phyloP scores from a whole-genome alignment of 176 grass and related monocot species.

The Themeda triandra region DNA sequence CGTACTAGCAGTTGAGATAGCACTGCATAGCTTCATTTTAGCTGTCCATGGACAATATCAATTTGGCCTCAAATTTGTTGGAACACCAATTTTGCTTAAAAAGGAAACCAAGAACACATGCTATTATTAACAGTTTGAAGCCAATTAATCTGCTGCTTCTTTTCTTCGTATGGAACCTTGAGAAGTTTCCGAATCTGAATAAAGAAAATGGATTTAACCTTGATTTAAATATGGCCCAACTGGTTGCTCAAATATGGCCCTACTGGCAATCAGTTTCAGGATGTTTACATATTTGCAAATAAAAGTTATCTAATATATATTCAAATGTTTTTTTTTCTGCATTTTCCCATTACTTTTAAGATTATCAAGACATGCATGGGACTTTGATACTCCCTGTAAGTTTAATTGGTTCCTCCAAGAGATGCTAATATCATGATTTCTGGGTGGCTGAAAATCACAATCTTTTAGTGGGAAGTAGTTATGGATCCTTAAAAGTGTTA shows the following conservation, averaged over 20 bases:
- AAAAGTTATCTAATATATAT: not conserved
- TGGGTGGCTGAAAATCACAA: not conserved
- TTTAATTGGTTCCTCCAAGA: not conserved
- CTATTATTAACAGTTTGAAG: not conserved
- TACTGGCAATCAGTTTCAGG: not conserved
- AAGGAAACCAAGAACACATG: not conserved
- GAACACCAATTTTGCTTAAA: not conserved
- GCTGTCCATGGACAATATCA: not conserved
- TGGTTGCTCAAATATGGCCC: not conserved
- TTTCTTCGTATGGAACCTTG: not conserved
- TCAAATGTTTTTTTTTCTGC: not conserved
- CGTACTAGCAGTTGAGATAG: conserved; percentile 8
- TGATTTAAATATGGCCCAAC: not conserved
- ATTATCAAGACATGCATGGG: not conserved
- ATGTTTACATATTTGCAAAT: not conserved
- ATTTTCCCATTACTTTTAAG: not conserved
- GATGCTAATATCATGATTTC: not conserved
- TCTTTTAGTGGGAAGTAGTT: not conserved
- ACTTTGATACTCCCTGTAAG: not conserved
- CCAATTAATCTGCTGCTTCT: not conserved
- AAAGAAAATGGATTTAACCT: not conserved
- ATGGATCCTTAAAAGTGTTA: not conserved
- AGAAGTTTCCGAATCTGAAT: not conserved
- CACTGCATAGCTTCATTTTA: not conserved
- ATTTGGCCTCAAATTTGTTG: not conserved